A percentile compares a stretch with the other conserved stretches of the same genome.
These are phyloP conservation scores for Fomes fomentarius DNA, from an alignment of 1,284 basidiomycete genomes.

Conservation along the genomic window DNA sequence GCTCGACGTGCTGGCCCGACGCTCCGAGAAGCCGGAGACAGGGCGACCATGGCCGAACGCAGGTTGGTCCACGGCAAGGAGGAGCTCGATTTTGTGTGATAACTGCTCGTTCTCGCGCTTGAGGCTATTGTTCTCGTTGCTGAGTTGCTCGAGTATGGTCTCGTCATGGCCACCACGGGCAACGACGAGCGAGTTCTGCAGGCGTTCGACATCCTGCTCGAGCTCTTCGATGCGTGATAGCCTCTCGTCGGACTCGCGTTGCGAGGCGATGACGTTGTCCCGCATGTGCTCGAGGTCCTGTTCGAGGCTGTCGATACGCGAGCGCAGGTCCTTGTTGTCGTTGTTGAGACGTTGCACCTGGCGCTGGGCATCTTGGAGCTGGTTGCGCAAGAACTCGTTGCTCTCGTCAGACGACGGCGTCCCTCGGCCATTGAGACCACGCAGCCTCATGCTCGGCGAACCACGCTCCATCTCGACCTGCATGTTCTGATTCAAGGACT, in stretches of 20 bases:
- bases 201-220: slow-evolving; percentile 78
- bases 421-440: slow-evolving; percentile 73
- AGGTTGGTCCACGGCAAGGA: slow-evolving; percentile 84
- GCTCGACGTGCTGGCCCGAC: slow-evolving; percentile 74
- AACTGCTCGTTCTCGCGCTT: slow-evolving; percentile 85
- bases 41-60: slow-evolving; percentile 65
- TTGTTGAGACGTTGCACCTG: slow-evolving; percentile 68
- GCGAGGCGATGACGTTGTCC: slow-evolving; percentile 72
- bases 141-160: slow-evolving; percentile 73
- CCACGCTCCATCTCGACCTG: slow-evolving; percentile 84
- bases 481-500: slow-evolving; percentile 75
- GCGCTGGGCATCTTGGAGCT: slow-evolving; percentile 73
- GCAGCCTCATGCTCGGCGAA: slow-evolving; percentile 58
- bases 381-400: slow-evolving; percentile 64
- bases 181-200: slow-evolving; percentile 76
- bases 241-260: slow-evolving; percentile 77
- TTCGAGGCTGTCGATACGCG: slow-evolving; percentile 75
- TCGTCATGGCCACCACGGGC: slow-evolving; percentile 77
- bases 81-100: slow-evolving; percentile 82
- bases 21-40: slow-evolving; percentile 63
- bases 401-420: slow-evolving; percentile 79
- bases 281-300: slow-evolving; percentile 74
- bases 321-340: slow-evolving; percentile 78
- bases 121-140: slow-evolving; percentile 75
- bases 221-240: slow-evolving; percentile 77